Percentiles rank a stretch among this genome's conserved stretches.
phyloP scores from a whole-genome alignment of 2,329 filamentous ascomycete species.

The Ophiostoma himal-ulmi region DNA sequence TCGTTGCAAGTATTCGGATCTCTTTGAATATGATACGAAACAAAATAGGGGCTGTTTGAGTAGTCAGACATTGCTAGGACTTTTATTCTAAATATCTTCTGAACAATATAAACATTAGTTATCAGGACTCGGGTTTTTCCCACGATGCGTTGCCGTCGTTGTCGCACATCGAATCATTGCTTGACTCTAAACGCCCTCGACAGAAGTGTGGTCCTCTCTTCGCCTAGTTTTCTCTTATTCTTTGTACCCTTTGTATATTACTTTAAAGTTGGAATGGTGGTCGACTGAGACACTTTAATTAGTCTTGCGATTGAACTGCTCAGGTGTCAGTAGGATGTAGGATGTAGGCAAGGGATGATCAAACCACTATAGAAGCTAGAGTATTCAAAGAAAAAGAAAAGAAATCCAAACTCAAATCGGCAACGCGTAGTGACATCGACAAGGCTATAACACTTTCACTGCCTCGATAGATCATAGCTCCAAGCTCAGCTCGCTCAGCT shows the following conservation, averaged over 20 bases:
- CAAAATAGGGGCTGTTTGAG: neutral
- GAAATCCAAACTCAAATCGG: neutral
- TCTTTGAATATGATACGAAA: neutral
- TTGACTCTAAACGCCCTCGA: neutral
- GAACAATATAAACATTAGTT: neutral
- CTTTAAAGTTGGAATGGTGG: neutral
- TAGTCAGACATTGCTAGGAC: neutral
- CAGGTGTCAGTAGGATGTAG: too few relatives aligned
- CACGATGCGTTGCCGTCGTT: neutral
- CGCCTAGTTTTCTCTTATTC: neutral
- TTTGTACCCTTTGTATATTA: neutral
- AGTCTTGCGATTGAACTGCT: neutral
- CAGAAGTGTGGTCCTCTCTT: neutral
- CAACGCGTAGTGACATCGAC: neutral
- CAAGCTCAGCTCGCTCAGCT: neutral
- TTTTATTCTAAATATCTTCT: too few relatives aligned
- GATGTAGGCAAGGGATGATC: neutral
- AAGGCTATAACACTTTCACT: neutral
- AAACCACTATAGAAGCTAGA: neutral
- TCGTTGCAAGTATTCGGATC: neutral
- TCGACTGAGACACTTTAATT: neutral
- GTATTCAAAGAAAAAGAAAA: neutral
- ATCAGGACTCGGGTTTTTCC: neutral
- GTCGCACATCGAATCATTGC: conserved; percentile 9
- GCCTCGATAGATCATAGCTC: neutral